Evolutionary conservation across 2,329 filamentous ascomycete species (phyloP).

Genomic region (Cytospora piceae): DNA sequence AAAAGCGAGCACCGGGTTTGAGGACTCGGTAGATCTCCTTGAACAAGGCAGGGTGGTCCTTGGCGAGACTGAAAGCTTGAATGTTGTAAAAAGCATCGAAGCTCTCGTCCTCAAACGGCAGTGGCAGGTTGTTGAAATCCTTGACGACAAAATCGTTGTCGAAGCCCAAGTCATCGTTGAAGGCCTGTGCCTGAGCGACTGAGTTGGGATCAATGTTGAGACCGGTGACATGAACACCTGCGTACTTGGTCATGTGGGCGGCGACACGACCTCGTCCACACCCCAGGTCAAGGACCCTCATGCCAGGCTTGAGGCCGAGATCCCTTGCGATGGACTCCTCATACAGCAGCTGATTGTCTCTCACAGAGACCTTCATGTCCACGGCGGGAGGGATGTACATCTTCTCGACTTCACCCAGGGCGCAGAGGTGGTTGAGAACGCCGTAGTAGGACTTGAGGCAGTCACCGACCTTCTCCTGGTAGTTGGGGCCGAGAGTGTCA

Average conservation of each 20-base stretch:
- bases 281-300: conserved; percentile 55
- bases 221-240: conserved; percentile 53
- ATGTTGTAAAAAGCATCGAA: conserved; percentile 62
- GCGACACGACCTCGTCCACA: conserved; percentile 58
- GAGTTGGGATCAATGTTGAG: conserved; percentile 60
- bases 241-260: conserved; percentile 55
- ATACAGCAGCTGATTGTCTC: conserved; percentile 57
- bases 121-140: conserved; percentile 56
- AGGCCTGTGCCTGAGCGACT: conserved; percentile 49
- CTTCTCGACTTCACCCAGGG: conserved; percentile 59
- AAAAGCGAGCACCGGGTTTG: conserved; percentile 54
- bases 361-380: conserved; percentile 52
- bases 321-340: conserved; percentile 54
- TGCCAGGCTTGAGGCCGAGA: conserved; percentile 49
- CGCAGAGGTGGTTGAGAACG: conserved; percentile 58
- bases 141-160: conserved; percentile 52
- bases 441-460: conserved; percentile 57
- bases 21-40: conserved; percentile 53
- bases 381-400: conserved; percentile 61
- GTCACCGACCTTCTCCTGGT: conserved; percentile 54
- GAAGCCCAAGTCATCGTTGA: conserved; percentile 49
- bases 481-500: conserved; percentile 50
- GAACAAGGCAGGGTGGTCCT: conserved; percentile 51
- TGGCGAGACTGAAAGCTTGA: conserved; percentile 59
- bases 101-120: conserved; percentile 52